Evolutionary conservation across 257 asterid species (phyloP), one percentile per base, ranked within the genome.

Genomic region (Ajuga chamaepitys): DNA sequence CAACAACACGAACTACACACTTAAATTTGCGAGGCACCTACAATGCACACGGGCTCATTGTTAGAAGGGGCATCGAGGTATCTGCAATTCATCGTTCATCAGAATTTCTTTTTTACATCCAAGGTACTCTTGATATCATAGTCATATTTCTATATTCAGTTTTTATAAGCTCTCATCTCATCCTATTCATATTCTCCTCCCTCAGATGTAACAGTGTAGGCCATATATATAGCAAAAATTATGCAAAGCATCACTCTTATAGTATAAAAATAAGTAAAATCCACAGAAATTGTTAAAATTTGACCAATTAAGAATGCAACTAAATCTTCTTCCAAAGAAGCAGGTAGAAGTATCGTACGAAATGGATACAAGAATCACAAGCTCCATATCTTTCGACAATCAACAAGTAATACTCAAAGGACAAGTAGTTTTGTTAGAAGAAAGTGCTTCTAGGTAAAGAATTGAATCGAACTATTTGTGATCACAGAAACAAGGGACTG

Each of bases 1-100:
- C 92, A 40, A 85, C 88, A 40, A 85, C 81, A 14, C 97, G 90
- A 62, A 82, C 97, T 13, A 87, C 89, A 59, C 93, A 83, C 62
- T 73, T 85, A 69, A 62, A 92, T 70, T 75, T 87, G 72, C 48
- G 64, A 3, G 83, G 74, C 59, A 87, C 86, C 97, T 92, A 81
- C 78, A 77, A 75, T 53, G 16, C n/a, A 44, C 32, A 68, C 30
- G 66, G 35, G 50, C 58, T 51, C 38, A 56, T 54, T 41, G 50
- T 35, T 60, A 32, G 54, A 52, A 58, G 44, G 40, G 64, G 62
- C 7, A 32, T 45, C 62, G 26, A 14, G 48, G 22, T 24, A 37
- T 51, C 37, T 57, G 41, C 42, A 37, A 45, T 22, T 53, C 60
- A 54, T 41, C 70, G 52, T 22, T 50, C 72, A 32, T 52, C 32